These are phyloP conservation scores for Mycena leptocephala DNA, from an alignment of 768 basidiomycete species.

Conservation along the genomic window DNA sequence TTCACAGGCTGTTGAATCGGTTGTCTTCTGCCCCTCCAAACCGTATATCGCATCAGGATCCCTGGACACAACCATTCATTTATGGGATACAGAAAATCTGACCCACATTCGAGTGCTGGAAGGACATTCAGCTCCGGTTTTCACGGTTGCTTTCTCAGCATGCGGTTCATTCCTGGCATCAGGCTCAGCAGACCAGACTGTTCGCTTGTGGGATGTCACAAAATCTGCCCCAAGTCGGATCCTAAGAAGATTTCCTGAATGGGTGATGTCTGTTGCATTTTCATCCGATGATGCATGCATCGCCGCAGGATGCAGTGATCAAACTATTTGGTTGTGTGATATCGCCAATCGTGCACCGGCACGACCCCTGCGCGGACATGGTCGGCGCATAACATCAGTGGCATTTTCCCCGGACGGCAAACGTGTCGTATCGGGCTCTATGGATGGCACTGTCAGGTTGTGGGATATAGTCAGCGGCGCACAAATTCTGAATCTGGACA, in stretches of 20 bases:
- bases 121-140: background rate
- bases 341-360: background rate
- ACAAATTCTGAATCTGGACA: background rate
- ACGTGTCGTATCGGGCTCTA: background rate
- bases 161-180: background rate
- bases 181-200: background rate
- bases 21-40: background rate
- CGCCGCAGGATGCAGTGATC: background rate
- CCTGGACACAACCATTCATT: background rate
- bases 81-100: background rate
- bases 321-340: background rate
- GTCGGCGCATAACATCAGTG: background rate
- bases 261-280: background rate
- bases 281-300: background rate
- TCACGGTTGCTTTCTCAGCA: background rate
- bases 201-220: background rate
- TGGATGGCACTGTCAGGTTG: background rate
- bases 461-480: background rate
- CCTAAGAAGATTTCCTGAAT: background rate
- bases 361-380: background rate
- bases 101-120: background rate
- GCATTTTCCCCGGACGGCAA: background rate
- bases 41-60: background rate
- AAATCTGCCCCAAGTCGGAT: background rate
- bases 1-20: background rate